Base-by-base conservation (phyloP, 257 asterid genomes). In the Solanum commersonii region DNA sequence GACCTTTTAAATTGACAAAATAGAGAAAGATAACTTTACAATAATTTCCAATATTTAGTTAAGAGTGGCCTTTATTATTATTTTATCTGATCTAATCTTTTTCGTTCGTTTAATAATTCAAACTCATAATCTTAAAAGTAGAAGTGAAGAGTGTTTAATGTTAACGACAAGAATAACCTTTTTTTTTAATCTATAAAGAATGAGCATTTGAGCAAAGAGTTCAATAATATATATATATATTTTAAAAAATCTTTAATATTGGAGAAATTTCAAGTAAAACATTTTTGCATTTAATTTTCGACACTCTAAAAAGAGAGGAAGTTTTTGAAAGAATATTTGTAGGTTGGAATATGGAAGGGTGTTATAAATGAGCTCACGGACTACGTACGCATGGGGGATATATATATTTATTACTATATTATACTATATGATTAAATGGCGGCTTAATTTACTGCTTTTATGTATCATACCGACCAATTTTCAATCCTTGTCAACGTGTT, bases 301-400 rank as follows among this genome's bases (percentile, higher is more conserved):
- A 10, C 70, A 22, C 6, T 22, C 27, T 5, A 23, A 23, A 63
- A 23, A 23, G 27, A 22, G 6, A 23, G 15, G 14, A 23, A 8
- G 5, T 29, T 81, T 27, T 46, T 9, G 27, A 29, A 46, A 81
- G 27, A 46, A 46, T 27, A 23, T 46, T 8, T 6, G 20, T 16
- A 4, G 68, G 67, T 81, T 81, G n/a, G n/a, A 81, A 15, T 4
- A 27, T 27, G 10, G 85, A 44, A 46, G 27, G 2, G 3, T 81
- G 68, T 81, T 29, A 44, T 42, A 42, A 63, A 34, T 82, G 86
- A 88, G 87, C 78, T 88, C 90, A 84, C 68, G 85, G 88, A 72
- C 10, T 73, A 73, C 67, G 79, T 56, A 14, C 16, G 38, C 63
- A 79, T 46, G 68, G 60, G 60, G 16, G 14, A 60, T 25, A 67